Base-by-base conservation (phyloP, 2,329 filamentous ascomycete genomes). In the Orbilia oligospora region DNA sequence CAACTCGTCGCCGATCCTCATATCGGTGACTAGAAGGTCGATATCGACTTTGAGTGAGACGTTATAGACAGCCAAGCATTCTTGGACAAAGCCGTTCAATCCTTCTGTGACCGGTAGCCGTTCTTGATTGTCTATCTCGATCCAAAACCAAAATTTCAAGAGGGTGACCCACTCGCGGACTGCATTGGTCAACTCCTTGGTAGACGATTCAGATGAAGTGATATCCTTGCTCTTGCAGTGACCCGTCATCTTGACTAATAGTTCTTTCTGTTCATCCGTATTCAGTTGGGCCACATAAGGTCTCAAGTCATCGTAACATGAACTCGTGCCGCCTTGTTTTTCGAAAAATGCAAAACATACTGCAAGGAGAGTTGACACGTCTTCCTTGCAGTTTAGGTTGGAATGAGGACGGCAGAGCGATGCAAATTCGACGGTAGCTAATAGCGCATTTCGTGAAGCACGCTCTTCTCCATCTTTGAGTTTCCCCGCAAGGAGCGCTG, bases 231-330 rank as follows among this genome's bases (percentile, higher is more conserved):
- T 70, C 20, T 66, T 76, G 66, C 69, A 58, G 76, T 71, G 44
- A 48, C 53, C 73, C 46, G 61, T 71, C 10, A 82, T 76, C 51
- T 80, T 80, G 12, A 58, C 55, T 46, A 82, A 30, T 8, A 82
- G 79, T 8, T 80, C 80, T 9, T 73, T 68, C 30, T 76, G 71
- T 63, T 81, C 77, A 6, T 70, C 79, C 8, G 72, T 67, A 48
- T 80, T 75, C 27, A 83, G 78, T 80, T 80, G 81, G 53, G 76
- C 80, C 2, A 83, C 73, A 51, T 82, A 82, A 5, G 73, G 75
- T 58, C 81, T 81, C 22, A 83, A 71, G 68, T 83, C 82, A 49
- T 82, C 81, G 24, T 82, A 83, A 70, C 82, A 83, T 18, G 81
- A 82, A 56, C 71, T 81, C 69, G 81, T 83, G 3, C 75, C 81